Base-by-base conservation (phyloP, 768 basidiomycete genomes). In the Serendipita indica region DNA sequence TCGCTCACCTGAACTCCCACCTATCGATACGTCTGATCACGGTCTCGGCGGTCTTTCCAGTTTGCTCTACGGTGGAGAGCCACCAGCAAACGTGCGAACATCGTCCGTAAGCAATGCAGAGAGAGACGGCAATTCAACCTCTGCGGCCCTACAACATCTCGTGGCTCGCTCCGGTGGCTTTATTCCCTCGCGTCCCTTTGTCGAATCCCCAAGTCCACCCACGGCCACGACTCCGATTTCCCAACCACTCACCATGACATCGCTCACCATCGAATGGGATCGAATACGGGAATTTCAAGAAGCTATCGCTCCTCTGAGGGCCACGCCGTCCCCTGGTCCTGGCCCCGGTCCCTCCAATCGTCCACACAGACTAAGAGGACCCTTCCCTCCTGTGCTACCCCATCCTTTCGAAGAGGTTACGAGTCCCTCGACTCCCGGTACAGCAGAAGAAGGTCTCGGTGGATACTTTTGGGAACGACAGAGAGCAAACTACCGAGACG, bases 351-450 rank as follows among this genome's bases (percentile, higher is more conserved):
- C 49, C 3, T 30, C 49, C 7, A 18, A 27, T 18, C 22, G 22
- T 27, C 7, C 22, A 16, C 22, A 18, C 49, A 27, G 16, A n/a
- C 32, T 54, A 27, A 18, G 49, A 13, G n/a, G 10, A n/a, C 35
- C 35, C 10, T 37, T 10, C 35, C 41, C 41, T n/a, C n/a, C 41
- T 6, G 18, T 18, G 18, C 49, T 54, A 22, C 49, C 49, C 32
- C 49, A 54, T 30, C 49, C 49, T 5, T 54, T 54, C 32, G 49
- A 54, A 54, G 49, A 54, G 49, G 49, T 54, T 7, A 20, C 32
- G 1, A 28, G 22, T 4, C 49, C 49, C 7, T 54, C 49, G 25
- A 54, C 22, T 28, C 49, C 20, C n/a, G 49, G 49, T 7, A 28
- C 22, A 10, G 4, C 30, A 3, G 49, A 54, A 4, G 49, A 54